Evolutionary conservation across 2,329 filamentous ascomycete genomes (phyloP).

Genomic region (Herpotrichia juniperi): DNA sequence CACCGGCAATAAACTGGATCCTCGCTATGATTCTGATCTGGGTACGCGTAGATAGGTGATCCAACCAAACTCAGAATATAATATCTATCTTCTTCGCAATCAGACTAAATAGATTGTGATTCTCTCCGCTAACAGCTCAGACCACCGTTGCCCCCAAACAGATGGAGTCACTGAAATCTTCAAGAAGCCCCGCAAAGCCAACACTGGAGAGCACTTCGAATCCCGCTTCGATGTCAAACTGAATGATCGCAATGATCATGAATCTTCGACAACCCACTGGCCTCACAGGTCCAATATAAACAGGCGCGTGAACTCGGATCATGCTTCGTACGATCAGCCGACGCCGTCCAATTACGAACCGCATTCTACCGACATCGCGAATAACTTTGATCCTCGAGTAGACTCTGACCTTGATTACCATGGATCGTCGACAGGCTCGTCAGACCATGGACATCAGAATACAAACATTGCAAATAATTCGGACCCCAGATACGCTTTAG

Average conservation of each 20-base stretch:
- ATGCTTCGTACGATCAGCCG: conserved; percentile 5
- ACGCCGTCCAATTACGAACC: conserved; percentile 38
- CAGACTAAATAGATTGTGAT: background rate
- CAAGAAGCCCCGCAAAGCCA: no score
- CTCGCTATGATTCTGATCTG: conserved; percentile 17
- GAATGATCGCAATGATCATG: no score
- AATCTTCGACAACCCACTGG: no score
- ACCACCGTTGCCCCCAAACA: background rate
- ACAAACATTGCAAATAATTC: conserved; percentile 28
- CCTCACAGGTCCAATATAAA: no score
- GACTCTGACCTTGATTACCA: conserved; percentile 24
- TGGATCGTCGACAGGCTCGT: conserved; percentile 22
- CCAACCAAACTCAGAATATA: background rate
- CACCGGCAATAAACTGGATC: conserved; percentile 25
- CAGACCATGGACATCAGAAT: conserved; percentile 36
- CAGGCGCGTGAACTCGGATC: background rate
- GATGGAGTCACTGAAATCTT: no score
- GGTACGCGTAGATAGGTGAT: conserved; percentile 13
- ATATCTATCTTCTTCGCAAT: background rate
- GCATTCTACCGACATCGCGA: conserved; percentile 19
- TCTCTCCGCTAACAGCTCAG: conserved; percentile 7
- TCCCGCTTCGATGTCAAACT: no score
- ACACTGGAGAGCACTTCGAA: no score
- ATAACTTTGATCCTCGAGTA: conserved; percentile 26
- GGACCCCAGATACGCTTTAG: conserved; percentile 29